Evolutionary conservation across 2,329 filamentous ascomycete genomes (phyloP).

Genomic region (Colletotrichum sidae): DNA sequence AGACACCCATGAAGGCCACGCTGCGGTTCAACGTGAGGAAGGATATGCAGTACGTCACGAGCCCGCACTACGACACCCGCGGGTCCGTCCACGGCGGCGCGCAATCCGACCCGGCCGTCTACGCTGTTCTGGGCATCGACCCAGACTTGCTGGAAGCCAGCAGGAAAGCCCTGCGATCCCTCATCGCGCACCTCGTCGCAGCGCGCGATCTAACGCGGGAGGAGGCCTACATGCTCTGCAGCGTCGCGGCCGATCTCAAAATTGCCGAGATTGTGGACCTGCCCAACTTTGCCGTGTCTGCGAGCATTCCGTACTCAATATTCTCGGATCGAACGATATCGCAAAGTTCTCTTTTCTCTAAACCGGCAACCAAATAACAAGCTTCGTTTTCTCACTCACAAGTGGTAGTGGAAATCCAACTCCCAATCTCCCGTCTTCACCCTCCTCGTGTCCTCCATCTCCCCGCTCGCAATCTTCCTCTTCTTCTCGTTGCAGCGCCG

Average conservation of each 20-base stretch:
- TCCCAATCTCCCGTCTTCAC: constrained; percentile 59
- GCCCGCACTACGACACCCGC: constrained; percentile 59
- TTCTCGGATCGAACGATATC: constrained; percentile 46
- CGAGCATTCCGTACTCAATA: constrained; percentile 59
- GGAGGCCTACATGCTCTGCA: constrained; percentile 65
- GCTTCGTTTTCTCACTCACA: constrained; percentile 33
- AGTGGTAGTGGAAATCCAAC: constrained; percentile 60
- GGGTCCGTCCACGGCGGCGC: constrained; percentile 35
- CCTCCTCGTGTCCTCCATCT: constrained; percentile 56
- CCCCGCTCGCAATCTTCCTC: constrained; percentile 49
- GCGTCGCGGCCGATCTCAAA: constrained; percentile 61
- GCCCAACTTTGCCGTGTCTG: constrained; percentile 64
- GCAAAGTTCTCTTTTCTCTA: too few species aligned
- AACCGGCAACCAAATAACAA: too few species aligned
- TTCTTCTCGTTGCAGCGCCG: constrained; percentile 55
- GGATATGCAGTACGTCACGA: constrained; percentile 56
- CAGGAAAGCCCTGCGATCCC: constrained; percentile 58
- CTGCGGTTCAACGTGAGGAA: constrained; percentile 61
- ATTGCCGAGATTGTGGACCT: constrained; percentile 66
- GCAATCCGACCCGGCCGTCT: constrained; percentile 44
- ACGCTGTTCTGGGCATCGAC: constrained; percentile 60
- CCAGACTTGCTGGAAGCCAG: constrained; percentile 60
- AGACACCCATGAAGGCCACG: constrained; percentile 62
- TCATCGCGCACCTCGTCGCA: constrained; percentile 60
- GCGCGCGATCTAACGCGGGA: constrained; percentile 57